phyloP scores from a whole-genome alignment of 345 rosid genomes.

The Eucalyptus guilfoylei region DNA sequence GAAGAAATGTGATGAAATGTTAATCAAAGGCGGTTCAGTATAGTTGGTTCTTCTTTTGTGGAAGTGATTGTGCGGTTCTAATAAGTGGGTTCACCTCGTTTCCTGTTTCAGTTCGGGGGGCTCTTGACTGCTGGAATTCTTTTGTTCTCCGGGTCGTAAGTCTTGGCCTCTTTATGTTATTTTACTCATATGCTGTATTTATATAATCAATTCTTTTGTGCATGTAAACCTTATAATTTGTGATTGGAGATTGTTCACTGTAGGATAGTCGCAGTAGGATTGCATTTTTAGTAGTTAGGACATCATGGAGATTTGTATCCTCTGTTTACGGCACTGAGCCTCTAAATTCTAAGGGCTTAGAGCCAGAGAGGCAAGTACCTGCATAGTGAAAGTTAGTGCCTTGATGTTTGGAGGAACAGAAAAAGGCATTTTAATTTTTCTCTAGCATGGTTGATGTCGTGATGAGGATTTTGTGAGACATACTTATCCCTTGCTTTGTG shows the following conservation, averaged over 20 bases:
- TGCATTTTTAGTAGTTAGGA: not conserved
- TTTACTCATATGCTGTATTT: not conserved
- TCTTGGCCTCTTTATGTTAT: not conserved
- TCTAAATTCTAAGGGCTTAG: not conserved
- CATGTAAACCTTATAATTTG: not conserved
- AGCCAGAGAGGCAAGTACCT: not conserved
- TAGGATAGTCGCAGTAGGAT: not conserved
- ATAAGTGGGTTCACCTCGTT: not conserved
- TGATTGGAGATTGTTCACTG: not conserved
- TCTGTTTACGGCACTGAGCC: not conserved
- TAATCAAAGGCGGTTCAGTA: not conserved
- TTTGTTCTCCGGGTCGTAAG: conserved; percentile 89
- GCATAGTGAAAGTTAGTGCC: not conserved
- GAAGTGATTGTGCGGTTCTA: not conserved
- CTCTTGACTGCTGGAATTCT: conserved; percentile 79
- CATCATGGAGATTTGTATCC: not conserved
- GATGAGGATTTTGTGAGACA: not conserved
- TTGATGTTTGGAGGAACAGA: not conserved
- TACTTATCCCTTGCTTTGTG: not conserved
- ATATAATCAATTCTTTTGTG: not conserved
- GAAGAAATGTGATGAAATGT: not conserved
- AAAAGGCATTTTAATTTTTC: not conserved
- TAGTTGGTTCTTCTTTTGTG: not conserved
- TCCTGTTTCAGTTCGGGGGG: conserved; percentile 66
- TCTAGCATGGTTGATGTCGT: not conserved